Conservation (phyloP, 768 basidiomycete species). For the Strobilomyces dryophilus region DNA sequence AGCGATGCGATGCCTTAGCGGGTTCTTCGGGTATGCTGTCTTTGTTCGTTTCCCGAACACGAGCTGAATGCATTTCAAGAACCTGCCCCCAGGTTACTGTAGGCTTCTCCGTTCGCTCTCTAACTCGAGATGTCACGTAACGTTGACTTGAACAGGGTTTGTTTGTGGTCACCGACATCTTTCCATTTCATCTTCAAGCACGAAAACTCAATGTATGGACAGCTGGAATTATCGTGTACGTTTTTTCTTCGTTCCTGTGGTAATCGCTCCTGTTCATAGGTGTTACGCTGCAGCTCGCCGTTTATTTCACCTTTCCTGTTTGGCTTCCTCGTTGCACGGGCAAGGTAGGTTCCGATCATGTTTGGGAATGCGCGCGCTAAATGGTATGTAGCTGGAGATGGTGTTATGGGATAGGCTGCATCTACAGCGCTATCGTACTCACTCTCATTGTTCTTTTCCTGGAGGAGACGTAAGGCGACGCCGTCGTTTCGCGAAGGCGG, state of each 20-base stretch:
- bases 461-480: slow-evolving; percentile 44
- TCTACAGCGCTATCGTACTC: slow-evolving; percentile 46
- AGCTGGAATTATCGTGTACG: slow-evolving; percentile 47
- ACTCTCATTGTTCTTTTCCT: slow-evolving; percentile 41
- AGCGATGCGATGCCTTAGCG: slow-evolving; percentile 33
- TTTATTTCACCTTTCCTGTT: slow-evolving; percentile 30
- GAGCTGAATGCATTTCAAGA: slow-evolving; percentile 18
- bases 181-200: slow-evolving; percentile 52
- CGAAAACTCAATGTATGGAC: slow-evolving; percentile 52
- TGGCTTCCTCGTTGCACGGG: slow-evolving; percentile 26
- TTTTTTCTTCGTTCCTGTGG: slow-evolving; percentile 37
- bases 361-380: neutral
- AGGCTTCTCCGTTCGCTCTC: neutral
- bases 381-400: slow-evolving; percentile 38
- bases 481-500: neutral
- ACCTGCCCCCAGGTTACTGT: slow-evolving; percentile 52
- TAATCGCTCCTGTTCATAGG: slow-evolving; percentile 20
- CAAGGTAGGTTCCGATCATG: slow-evolving; percentile 15
- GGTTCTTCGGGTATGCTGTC: slow-evolving; percentile 27
- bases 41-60: neutral
- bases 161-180: slow-evolving; percentile 46
- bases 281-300: slow-evolving; percentile 25
- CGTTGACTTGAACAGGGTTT: slow-evolving; percentile 31
- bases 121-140: neutral
- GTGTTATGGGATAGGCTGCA: slow-evolving; percentile 50